phyloP scores from a whole-genome alignment of 2,329 filamentous ascomycete species.

The Aspergillus ustus region DNA sequence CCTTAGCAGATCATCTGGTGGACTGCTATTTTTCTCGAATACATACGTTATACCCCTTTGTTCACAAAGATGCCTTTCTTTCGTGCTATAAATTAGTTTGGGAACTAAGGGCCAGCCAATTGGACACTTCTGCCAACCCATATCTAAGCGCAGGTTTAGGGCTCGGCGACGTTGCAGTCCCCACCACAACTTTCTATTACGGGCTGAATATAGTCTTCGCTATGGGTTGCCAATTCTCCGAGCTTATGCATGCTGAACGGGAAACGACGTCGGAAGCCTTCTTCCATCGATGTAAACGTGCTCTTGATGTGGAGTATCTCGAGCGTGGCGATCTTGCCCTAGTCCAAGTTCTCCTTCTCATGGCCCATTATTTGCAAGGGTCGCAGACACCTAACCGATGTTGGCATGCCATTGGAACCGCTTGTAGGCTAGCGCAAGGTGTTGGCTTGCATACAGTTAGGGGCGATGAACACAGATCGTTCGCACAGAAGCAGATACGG shows the following conservation, averaged over 20 bases:
- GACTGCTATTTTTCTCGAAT: slow-evolving; percentile 46
- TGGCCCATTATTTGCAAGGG: slow-evolving; percentile 47
- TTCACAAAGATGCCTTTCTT: slow-evolving; percentile 48
- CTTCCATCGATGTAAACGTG: slow-evolving; percentile 37
- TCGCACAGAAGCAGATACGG: slow-evolving; percentile 37
- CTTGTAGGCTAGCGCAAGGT: slow-evolving; percentile 47
- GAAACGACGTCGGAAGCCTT: slow-evolving; percentile 38
- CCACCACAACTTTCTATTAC: slow-evolving; percentile 46
- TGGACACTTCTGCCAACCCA: neutral
- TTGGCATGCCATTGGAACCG: slow-evolving; percentile 50
- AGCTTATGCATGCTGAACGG: slow-evolving; percentile 32
- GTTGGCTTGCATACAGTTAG: slow-evolving; percentile 45
- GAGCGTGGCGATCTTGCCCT: slow-evolving; percentile 43
- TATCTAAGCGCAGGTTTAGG: slow-evolving; percentile 33
- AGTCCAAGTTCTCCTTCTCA: slow-evolving; percentile 47
- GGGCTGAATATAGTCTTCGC: slow-evolving; percentile 51
- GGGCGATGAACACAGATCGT: slow-evolving; percentile 24
- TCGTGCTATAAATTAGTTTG: slow-evolving; percentile 45
- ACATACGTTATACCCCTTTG: slow-evolving; percentile 50
- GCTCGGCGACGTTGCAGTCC: slow-evolving; percentile 37
- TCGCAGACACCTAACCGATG: slow-evolving; percentile 46
- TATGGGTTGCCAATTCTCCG: slow-evolving; percentile 45
- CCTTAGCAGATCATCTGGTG: slow-evolving; percentile 47
- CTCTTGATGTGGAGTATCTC: slow-evolving; percentile 43
- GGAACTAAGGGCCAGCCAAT: slow-evolving; percentile 13